Evolutionary conservation across 2,329 filamentous ascomycete genomes (phyloP).

Genomic region (Fonsecaea multimorphosa): DNA sequence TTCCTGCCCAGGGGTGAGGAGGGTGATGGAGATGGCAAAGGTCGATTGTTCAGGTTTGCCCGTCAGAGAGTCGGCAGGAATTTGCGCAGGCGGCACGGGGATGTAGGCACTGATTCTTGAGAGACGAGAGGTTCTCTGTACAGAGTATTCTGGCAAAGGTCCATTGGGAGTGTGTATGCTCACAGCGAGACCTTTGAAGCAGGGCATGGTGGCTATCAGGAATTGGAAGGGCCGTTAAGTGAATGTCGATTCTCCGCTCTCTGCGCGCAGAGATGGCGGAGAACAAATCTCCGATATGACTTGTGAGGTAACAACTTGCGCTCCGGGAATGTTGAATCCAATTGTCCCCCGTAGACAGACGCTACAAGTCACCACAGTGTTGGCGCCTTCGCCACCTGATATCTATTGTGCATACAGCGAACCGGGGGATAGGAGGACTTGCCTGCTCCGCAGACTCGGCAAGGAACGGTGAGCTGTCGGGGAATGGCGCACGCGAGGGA

Average conservation of each 20-base stretch:
- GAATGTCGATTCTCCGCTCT: constrained; percentile 29
- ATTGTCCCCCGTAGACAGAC: constrained; percentile 16
- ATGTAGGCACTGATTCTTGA: constrained; percentile 97
- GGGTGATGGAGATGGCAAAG: constrained; percentile 97
- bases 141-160: constrained; percentile 88
- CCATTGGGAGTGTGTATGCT: constrained; percentile 85
- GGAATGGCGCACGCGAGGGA: constrained; percentile 7
- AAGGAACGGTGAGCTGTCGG: constrained; percentile 31
- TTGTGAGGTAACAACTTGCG: constrained; percentile 4
- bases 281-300: constrained; percentile 23
- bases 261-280: constrained; percentile 30
- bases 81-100: constrained; percentile 85
- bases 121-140: constrained; percentile 89
- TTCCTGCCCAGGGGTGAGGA: constrained; percentile 83
- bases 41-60: constrained; percentile 89
- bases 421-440: constrained; percentile 12
- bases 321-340: constrained; percentile 11
- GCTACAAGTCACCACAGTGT: background rate
- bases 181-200: constrained; percentile 98
- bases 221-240: constrained; percentile 6
- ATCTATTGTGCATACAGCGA: constrained; percentile 14
- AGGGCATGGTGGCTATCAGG: constrained; percentile 68
- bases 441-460: constrained; percentile 25
- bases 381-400: background rate
- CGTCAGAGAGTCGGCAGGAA: constrained; percentile 67